Base-by-base conservation (phyloP, 345 rosid genomes). In the Lepidium didymum region DNA sequence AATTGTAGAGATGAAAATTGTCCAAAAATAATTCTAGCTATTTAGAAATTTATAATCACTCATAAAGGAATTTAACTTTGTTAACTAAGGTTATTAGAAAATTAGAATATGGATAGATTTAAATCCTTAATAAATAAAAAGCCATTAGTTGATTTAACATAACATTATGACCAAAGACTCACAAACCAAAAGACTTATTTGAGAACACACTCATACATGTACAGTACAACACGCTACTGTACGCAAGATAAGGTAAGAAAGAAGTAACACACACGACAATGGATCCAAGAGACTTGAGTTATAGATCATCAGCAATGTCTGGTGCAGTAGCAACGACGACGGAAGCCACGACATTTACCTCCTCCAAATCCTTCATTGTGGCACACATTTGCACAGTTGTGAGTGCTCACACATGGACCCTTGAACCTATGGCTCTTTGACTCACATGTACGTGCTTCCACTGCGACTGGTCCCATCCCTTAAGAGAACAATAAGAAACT, bases 271-370 rank as follows among this genome's bases (percentile, higher is more conserved):
- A 25, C 15, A 45, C n/a, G n/a, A 42, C 3, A 23, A 35, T 53
- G 15, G 54, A 42, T 31, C 55, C 29, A 41, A 19, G 38, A 41
- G 7, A 18, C 12, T 46, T 27, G 57, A 16, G 15, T 53, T 6
- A 36, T 23, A 25, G 16, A 61, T 18, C 1, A 75, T 75, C 67
- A 84, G 41, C 86, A 84, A 7, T 49, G 42, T 68, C 59, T 65
- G 45, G 86, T 76, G 72, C 85, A 79, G 72, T 43, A 84, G 69
- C 86, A 86, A 41, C 83, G 86, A 45, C 81, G 82, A 54, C 84
- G 78, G 53, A 83, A 35, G 1, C 90, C 85, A 11, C 73, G 62
- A 56, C 88, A 86, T 0, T 5, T 10, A 56, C 86, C 88, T 4
- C 79, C 77, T 21, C 12, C 0, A 57, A 86, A 86, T 19, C 83